These are phyloP conservation scores for Kodamaea leandrae DNA, from an alignment of 805 yeast genomes.

Conservation along the genomic window DNA sequence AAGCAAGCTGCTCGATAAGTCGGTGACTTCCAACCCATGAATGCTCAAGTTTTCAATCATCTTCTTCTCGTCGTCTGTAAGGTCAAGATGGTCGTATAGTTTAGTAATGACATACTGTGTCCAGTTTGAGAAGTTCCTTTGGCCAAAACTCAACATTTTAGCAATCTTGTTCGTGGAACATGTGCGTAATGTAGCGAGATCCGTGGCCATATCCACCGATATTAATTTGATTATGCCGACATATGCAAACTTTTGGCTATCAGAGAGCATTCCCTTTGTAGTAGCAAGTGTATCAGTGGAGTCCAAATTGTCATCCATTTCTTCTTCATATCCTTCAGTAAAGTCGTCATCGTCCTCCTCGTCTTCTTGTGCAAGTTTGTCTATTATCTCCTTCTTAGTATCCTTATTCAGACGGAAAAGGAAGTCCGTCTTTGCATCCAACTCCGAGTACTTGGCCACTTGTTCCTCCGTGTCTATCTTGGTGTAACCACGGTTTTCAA, in stretches of 20 bases:
- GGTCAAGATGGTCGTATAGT: constrained; percentile 77
- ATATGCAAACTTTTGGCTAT: constrained; percentile 86
- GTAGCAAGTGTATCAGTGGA: constrained; percentile 70
- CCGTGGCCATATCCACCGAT: constrained; percentile 76
- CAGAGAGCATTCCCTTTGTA: constrained; percentile 77
- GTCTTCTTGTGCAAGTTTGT: constrained; percentile 12
- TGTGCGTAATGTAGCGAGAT: constrained; percentile 58
- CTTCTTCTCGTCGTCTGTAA: constrained; percentile 67
- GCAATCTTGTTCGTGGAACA: constrained; percentile 55
- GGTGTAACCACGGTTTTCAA: constrained; percentile 69
- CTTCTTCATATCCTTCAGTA: constrained; percentile 13
- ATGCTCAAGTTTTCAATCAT: constrained; percentile 86
- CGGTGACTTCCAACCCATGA: constrained; percentile 77
- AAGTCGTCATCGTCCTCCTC: constrained; percentile 27
- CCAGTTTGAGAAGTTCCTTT: constrained; percentile 84
- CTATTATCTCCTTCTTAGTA: constrained; percentile 22
- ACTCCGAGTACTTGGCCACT: constrained; percentile 60
- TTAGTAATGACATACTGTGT: constrained; percentile 66
- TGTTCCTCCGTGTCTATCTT: constrained; percentile 86
- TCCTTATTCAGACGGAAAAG: constrained; percentile 34
- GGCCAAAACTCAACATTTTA: constrained; percentile 60
- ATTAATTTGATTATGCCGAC: constrained; percentile 78
- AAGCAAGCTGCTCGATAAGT: constrained; percentile 62
- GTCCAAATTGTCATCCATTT: constrained; percentile 39
- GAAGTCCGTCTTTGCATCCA: constrained; percentile 53